Evolutionary conservation across 148 eudicot species (phyloP).

Genomic region (Polygonum aviculare): DNA sequence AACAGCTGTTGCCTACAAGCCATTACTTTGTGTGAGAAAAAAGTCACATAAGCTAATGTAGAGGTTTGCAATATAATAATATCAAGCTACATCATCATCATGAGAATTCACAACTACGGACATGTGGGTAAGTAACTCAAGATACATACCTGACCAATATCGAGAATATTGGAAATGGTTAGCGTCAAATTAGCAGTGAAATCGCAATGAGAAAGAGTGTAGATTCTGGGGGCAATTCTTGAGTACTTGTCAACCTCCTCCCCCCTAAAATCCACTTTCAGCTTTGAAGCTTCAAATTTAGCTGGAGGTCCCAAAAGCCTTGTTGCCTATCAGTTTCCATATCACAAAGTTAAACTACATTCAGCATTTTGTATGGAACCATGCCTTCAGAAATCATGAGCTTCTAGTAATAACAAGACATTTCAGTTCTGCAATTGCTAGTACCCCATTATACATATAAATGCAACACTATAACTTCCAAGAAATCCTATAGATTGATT

Average conservation of each 20-base stretch:
- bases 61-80: not conserved
- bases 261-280: constrained; percentile 64
- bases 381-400: not conserved
- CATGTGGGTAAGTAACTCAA: constrained; percentile 20
- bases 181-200: constrained; percentile 78
- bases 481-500: not conserved
- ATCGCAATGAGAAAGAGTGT: constrained; percentile 87
- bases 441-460: not conserved
- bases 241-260: constrained; percentile 34
- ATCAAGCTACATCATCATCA: not conserved
- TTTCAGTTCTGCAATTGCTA: not conserved
- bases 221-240: constrained; percentile 55
- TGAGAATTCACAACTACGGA: not conserved
- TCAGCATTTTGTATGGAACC: not conserved
- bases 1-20: too few relatives aligned
- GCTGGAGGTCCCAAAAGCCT: constrained; percentile 85
- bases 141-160: constrained; percentile 64
- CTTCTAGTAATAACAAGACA: not conserved
- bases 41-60: not conserved
- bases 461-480: not conserved
- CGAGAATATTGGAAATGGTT: constrained; percentile 65
- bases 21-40: not conserved
- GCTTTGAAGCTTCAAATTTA: constrained; percentile 73
- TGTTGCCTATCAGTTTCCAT: constrained; percentile 36
- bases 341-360: not conserved